phyloP scores from a whole-genome alignment of 208 protist genomes.

The Naegleria fowleri region DNA sequence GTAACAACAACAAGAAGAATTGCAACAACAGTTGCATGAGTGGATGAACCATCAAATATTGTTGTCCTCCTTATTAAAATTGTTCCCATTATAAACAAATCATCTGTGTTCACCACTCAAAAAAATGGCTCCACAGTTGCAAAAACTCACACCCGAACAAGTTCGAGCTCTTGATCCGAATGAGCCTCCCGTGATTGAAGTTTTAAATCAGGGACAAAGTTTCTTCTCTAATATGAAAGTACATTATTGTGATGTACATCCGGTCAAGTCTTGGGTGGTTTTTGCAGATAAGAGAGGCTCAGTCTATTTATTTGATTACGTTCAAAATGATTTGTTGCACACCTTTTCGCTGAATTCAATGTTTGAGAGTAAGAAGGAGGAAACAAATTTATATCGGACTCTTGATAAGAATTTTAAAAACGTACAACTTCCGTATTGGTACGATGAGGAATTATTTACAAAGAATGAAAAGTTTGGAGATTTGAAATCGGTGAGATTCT shows the following conservation, averaged over 20 bases:
- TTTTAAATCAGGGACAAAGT: not conserved
- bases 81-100: no score
- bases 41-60: no score
- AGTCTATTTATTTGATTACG: constrained; percentile 5
- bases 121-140: not conserved
- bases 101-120: no score
- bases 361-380: constrained; percentile 15
- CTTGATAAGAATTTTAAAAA: constrained; percentile 25
- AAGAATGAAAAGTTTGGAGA: constrained; percentile 24
- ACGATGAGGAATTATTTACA: constrained; percentile 2
- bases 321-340: not conserved
- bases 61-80: no score
- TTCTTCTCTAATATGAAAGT: not conserved
- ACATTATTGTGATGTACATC: not conserved
- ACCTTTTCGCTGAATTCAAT: not conserved
- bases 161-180: not conserved
- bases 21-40: no score
- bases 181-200: not conserved
- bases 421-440: constrained; percentile 7
- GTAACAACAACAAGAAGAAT: no score
- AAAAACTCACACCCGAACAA: not conserved
- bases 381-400: not conserved
- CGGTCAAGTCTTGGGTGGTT: constrained; percentile 13
- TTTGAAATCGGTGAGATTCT: not conserved
- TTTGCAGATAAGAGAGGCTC: constrained; percentile 1